These are phyloP conservation scores for Mesembryanthemum crystallinum DNA, from an alignment of 148 eudicot species.

Conservation along the genomic window DNA sequence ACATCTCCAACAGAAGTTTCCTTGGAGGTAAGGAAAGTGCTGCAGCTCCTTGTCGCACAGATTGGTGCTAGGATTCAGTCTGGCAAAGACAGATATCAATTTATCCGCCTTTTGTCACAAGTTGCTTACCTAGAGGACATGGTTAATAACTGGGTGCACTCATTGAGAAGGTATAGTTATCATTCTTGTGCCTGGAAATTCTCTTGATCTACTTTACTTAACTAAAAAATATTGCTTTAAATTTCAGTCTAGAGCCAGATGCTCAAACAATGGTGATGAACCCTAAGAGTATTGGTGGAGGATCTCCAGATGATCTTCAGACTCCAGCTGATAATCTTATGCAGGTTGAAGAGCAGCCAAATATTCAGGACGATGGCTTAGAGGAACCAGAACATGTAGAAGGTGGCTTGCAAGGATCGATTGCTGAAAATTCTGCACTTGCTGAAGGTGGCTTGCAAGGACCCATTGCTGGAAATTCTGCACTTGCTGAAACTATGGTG, in stretches of 20 bases:
- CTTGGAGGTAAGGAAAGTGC: slow-evolving; percentile 69
- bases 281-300: slow-evolving; percentile 28
- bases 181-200: neutral
- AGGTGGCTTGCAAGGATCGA: slow-evolving; percentile 25
- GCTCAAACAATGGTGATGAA: slow-evolving; percentile 30
- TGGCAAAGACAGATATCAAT: slow-evolving; percentile 64
- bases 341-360: slow-evolving; percentile 35
- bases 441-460: no score
- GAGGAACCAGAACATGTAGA: slow-evolving; percentile 30
- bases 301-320: slow-evolving; percentile 26
- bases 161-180: slow-evolving; percentile 59
- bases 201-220: neutral
- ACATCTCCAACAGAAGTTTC: slow-evolving; percentile 67
- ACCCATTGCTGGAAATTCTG: no score
- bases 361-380: slow-evolving; percentile 26
- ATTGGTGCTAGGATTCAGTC: slow-evolving; percentile 68
- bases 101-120: slow-evolving; percentile 76
- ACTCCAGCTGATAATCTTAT: slow-evolving; percentile 24
- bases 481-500: slow-evolving; percentile 31
- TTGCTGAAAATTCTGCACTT: slow-evolving; percentile 16
- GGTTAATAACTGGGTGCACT: slow-evolving; percentile 81
- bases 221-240: slow-evolving; percentile 27
- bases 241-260: slow-evolving; percentile 73
- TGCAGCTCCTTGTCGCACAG: slow-evolving; percentile 61
- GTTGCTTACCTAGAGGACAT: slow-evolving; percentile 87